Evolutionary conservation across 352 stramenopile genomes (phyloP).

Genomic region (Globisporangium carolinianum): DNA sequence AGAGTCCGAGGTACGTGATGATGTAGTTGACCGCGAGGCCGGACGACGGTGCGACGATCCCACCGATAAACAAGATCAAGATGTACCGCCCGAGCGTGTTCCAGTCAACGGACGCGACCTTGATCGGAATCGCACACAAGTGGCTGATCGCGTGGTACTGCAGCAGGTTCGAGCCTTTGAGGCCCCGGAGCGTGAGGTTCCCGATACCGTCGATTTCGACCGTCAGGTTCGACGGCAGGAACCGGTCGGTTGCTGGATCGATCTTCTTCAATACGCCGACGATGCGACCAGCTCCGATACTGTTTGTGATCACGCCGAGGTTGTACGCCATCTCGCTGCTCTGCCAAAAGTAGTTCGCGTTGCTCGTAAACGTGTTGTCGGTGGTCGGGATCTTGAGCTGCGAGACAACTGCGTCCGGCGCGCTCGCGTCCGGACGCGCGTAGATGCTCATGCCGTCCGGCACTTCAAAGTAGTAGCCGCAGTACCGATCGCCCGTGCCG

Average conservation of each 20-base stretch:
- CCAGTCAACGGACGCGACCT: slow-evolving; percentile 48
- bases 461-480: slow-evolving; percentile 65
- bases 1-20: slow-evolving; percentile 70
- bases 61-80: slow-evolving; percentile 61
- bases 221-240: slow-evolving; percentile 27
- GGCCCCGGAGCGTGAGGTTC: slow-evolving; percentile 37
- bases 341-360: slow-evolving; percentile 62
- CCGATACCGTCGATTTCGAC: slow-evolving; percentile 29
- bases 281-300: slow-evolving; percentile 35
- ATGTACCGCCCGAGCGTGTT: slow-evolving; percentile 57
- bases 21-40: slow-evolving; percentile 75
- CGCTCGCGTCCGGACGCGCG: slow-evolving; percentile 22
- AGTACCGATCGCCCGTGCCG: slow-evolving; percentile 32
- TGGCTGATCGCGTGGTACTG: slow-evolving; percentile 39
- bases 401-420: slow-evolving; percentile 35
- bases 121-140: slow-evolving; percentile 58
- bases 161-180: slow-evolving; percentile 37
- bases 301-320: slow-evolving; percentile 59
- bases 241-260: slow-evolving; percentile 38
- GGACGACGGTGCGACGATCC: slow-evolving; percentile 54
- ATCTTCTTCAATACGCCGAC: slow-evolving; percentile 68
- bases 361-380: slow-evolving; percentile 37
- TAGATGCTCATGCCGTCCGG: slow-evolving; percentile 44
- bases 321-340: slow-evolving; percentile 53
- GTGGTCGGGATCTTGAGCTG: slow-evolving; percentile 31